These are phyloP conservation scores for Ganoderma multipileum DNA, from an alignment of 1,284 basidiomycete genomes.

Conservation along the genomic window DNA sequence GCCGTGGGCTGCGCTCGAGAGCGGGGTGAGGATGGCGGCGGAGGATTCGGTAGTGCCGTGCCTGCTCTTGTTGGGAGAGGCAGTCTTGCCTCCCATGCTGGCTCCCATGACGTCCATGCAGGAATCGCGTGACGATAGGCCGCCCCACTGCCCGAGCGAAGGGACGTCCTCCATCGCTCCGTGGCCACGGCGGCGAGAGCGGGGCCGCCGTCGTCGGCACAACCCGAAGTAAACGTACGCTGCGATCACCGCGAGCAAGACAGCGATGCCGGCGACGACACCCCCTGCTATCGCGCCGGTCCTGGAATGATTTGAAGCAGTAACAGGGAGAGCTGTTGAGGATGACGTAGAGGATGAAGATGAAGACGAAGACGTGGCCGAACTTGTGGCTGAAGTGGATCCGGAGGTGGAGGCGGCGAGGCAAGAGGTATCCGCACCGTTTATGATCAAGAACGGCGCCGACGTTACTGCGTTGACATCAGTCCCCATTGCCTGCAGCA, in stretches of 20 bases:
- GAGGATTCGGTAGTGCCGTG: slow-evolving; percentile 26
- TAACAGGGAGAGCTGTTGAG: slow-evolving; percentile 11
- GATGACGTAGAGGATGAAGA: slow-evolving; percentile 6
- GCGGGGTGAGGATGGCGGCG: slow-evolving; percentile 25
- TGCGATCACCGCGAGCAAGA: slow-evolving; percentile 31
- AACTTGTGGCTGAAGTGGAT: not conserved
- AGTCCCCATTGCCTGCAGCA: slow-evolving; percentile 25
- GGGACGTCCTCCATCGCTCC: slow-evolving; percentile 22
- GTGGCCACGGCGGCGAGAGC: slow-evolving; percentile 22
- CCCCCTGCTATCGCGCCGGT: slow-evolving; percentile 45
- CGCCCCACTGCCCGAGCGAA: slow-evolving; percentile 33
- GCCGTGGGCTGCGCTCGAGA: slow-evolving; percentile 22
- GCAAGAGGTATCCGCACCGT: slow-evolving; percentile 32
- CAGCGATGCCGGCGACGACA: slow-evolving; percentile 42
- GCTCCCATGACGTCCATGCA: slow-evolving; percentile 27
- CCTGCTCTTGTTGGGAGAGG: slow-evolving; percentile 11
- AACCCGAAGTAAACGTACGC: slow-evolving; percentile 37
- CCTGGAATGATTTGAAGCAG: slow-evolving; percentile 29
- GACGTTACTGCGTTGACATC: slow-evolving; percentile 18
- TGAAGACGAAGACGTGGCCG: not conserved
- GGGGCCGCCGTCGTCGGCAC: slow-evolving; percentile 28
- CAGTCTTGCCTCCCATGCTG: slow-evolving; percentile 12
- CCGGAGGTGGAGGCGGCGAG: slow-evolving; percentile 11
- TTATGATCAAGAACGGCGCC: slow-evolving; percentile 30
- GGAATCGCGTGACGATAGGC: slow-evolving; percentile 33